These are phyloP conservation scores for Stromatinia cepivora DNA, from an alignment of 2,329 filamentous ascomycete species.

Conservation along the genomic window DNA sequence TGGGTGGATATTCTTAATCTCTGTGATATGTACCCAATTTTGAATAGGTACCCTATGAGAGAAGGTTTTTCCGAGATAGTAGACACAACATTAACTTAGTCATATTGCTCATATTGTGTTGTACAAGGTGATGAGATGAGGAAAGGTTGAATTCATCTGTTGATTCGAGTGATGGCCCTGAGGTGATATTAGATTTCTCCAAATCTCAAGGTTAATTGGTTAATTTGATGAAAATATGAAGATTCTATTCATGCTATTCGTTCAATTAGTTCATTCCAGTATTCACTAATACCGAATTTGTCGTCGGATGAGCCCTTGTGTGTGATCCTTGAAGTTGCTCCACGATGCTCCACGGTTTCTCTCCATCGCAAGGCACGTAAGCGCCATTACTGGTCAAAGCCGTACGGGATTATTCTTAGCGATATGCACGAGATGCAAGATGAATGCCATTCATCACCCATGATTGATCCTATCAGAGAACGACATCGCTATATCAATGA, in stretches of 20 bases:
- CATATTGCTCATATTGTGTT: constrained; percentile 15
- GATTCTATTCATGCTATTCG: background rate
- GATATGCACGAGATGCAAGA: constrained; percentile 19
- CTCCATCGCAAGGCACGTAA: constrained; percentile 18
- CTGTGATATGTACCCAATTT: constrained; percentile 13
- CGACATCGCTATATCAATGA: background rate
- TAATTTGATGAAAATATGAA: background rate
- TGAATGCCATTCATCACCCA: constrained; percentile 4
- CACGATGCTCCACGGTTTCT: background rate
- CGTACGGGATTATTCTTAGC: constrained; percentile 20
- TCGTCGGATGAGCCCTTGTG: constrained; percentile 4
- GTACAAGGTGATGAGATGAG: constrained; percentile 14
- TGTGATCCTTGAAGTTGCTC: background rate
- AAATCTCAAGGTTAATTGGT: background rate
- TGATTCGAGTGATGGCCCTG: constrained; percentile 13
- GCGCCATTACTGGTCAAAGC: constrained; percentile 15
- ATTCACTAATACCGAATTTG: background rate
- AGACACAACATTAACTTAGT: background rate
- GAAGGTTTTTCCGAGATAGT: background rate
- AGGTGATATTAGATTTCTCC: constrained; percentile 1
- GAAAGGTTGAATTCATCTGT: constrained; percentile 10
- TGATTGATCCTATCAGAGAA: constrained; percentile 12
- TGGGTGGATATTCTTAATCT: constrained; percentile 14
- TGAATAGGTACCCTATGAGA: constrained; percentile 13
- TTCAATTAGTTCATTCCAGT: background rate